Base-by-base conservation (phyloP, 1,284 basidiomycete genomes). In the Rhodotorula sp. region DNA sequence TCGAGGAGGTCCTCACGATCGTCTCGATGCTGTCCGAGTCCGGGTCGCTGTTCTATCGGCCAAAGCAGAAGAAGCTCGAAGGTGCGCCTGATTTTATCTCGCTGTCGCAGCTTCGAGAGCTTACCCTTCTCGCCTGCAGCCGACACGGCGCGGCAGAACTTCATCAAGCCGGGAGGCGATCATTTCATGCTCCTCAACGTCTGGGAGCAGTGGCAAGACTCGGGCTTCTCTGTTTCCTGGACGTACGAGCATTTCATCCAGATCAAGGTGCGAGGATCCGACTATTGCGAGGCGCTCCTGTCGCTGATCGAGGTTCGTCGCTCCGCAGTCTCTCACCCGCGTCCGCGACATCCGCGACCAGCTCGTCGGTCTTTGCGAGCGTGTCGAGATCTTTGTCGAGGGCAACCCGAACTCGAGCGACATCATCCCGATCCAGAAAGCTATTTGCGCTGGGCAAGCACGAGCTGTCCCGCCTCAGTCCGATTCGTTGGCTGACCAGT, bases 151-250 rank as follows among this genome's bases (percentile, higher is more conserved):
- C 87, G 95, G 64, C 92, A 96, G 80, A 97, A 96, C 79, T 99
- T 98, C 80, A 88, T 94, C 61, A 91, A 91, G 57, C 84, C 90
- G 10, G 96, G 94, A n/a, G 95, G 96, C 24, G 96, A 99, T 78
- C 95, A 98, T 82, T 97, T 99, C 79, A 98, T 94, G 64, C 82
- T 98, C 54, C 85, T 98, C 53, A 97, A 98, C 79, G 92, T 98
- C 11, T 99, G 93, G 90, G 92, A 97, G 79, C 94, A 98, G 79
- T 99, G 95, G 94, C 92, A 92, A 34, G 94, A 99, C 77, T 92
- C 92, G 49, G 92, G 92, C 78, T 99, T 94, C 80, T 93, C 91
- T 22, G 71, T 77, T 51, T 82, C 92, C 81, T 94, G 92, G 77
- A 76, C 76, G 78, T 93, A 94, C 79, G 94, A 80, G 71, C 73